These are phyloP conservation scores for Lycium ferocissimum DNA, from an alignment of 257 asterid genomes.

Conservation along the genomic window DNA sequence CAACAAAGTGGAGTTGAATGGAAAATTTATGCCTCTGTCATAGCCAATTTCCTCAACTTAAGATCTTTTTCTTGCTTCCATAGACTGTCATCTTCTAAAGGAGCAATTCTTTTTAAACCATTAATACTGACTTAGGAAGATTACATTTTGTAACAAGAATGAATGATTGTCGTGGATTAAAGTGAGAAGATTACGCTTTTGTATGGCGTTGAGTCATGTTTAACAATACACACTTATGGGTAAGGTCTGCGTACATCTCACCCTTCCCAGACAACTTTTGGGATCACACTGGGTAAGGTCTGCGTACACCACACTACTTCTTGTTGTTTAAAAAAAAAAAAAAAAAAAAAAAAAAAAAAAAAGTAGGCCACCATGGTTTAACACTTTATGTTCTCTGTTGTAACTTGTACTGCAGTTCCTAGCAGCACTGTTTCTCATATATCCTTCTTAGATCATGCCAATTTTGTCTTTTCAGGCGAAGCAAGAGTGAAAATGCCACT, in stretches of 20 bases:
- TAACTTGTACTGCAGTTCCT: background rate
- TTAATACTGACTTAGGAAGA: background rate
- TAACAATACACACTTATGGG: background rate
- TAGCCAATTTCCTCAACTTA: background rate
- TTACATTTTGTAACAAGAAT: background rate
- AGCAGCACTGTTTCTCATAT: background rate
- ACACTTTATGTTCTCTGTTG: background rate
- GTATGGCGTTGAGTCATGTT: background rate
- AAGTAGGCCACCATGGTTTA: background rate
- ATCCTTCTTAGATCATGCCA: background rate
- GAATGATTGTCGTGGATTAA: background rate
- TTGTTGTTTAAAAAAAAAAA: too few species aligned
- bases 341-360: background rate
- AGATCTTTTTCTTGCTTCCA: background rate
- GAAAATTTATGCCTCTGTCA: background rate
- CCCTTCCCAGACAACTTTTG: too few species aligned
- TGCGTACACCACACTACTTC: too few species aligned
- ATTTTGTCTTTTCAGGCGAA: slow-evolving; percentile 60
- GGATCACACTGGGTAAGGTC: too few species aligned
- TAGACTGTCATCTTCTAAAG: background rate
- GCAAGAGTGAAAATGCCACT: slow-evolving; percentile 85
- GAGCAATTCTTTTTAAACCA: background rate
- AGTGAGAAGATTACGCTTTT: background rate
- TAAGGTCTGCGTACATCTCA: too few species aligned
- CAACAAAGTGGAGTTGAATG: slow-evolving; percentile 4